A percentile compares a stretch with the other conserved stretches of the same genome.
Evolutionary conservation across 805 yeast species (phyloP).

Genomic region (Gaillardinia entomophila): DNA sequence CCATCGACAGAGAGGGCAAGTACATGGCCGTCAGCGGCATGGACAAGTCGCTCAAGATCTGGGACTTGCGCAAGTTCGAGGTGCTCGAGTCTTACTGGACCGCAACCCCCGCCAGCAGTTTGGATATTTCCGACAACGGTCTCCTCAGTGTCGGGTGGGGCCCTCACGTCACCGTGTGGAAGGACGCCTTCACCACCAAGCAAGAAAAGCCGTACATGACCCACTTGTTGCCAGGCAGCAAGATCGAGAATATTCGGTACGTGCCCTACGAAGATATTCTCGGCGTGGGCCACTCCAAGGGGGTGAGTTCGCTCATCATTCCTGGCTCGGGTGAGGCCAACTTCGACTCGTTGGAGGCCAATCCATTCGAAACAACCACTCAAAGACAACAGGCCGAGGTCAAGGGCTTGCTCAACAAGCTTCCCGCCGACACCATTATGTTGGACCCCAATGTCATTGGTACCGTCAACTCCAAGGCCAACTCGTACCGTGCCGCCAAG

Average conservation of each 20-base stretch:
- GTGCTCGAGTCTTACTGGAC: constrained; percentile 63
- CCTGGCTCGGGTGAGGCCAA: constrained; percentile 99
- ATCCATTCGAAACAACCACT: constrained; percentile 86
- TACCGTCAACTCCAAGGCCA: constrained; percentile 67
- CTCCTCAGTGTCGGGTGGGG: constrained; percentile 91
- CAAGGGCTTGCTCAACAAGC: constrained; percentile 74
- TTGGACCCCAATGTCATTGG: constrained; percentile 88
- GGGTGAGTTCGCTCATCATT: constrained; percentile 77
- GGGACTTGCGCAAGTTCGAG: constrained; percentile 87
- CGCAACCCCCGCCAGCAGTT: constrained; percentile 81
- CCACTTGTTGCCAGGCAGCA: constrained; percentile 76
- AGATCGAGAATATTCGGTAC: constrained; percentile 59
- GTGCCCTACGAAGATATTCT: constrained; percentile 97
- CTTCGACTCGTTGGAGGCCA: constrained; percentile 86
- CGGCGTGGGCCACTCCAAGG: constrained; percentile 77
- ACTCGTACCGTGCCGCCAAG: constrained; percentile 55
- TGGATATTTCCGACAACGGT: constrained; percentile 83
- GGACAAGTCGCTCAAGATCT: constrained; percentile 76
- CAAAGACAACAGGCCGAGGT: constrained; percentile 95
- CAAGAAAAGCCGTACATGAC: constrained; percentile 89
- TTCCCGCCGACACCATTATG: constrained; percentile 88
- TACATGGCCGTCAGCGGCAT: constrained; percentile 93
- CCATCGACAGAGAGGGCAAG: constrained; percentile 85
- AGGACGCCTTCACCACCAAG: constrained; percentile 65
- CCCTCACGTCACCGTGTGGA: constrained; percentile 92